phyloP scores from a whole-genome alignment of 176 grass and related monocot genomes.

The Carex cristatella region DNA sequence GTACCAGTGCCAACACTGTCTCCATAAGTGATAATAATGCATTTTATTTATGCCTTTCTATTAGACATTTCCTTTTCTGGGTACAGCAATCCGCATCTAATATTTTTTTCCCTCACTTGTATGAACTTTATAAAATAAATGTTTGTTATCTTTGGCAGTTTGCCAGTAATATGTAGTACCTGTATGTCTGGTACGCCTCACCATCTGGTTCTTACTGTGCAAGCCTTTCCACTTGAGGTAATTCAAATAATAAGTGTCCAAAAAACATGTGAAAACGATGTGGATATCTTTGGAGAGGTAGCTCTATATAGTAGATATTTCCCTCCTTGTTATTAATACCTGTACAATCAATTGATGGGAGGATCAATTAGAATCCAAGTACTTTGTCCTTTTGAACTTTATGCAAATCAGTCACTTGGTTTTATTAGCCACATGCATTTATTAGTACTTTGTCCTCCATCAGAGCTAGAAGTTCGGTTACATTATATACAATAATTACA shows the following conservation, averaged over 20 bases:
- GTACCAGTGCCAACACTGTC: not conserved
- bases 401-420: not conserved
- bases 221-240: not conserved
- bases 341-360: conserved; percentile 5
- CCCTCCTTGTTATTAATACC: conserved; percentile 12
- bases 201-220: not conserved
- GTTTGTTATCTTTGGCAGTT: not conserved
- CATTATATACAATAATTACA: conserved; percentile 8
- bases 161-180: not conserved
- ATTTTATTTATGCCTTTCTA: not conserved
- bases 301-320: not conserved
- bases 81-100: not conserved
- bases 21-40: not conserved
- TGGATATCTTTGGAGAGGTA: not conserved
- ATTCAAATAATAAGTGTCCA: not conserved
- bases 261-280: conserved; percentile 14
- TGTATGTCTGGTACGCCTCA: not conserved
- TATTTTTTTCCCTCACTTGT: not conserved
- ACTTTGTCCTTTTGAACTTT: conserved; percentile 17
- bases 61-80: not conserved
- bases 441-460: not conserved
- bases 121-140: not conserved
- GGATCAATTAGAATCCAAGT: conserved; percentile 15
- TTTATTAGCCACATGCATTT: conserved; percentile 12
- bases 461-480: conserved; percentile 10